Percentiles rank a stretch among this genome's conserved stretches.
These are phyloP conservation scores for Athelia sp. DNA, from an alignment of 1,284 basidiomycete species.

Conservation along the genomic window DNA sequence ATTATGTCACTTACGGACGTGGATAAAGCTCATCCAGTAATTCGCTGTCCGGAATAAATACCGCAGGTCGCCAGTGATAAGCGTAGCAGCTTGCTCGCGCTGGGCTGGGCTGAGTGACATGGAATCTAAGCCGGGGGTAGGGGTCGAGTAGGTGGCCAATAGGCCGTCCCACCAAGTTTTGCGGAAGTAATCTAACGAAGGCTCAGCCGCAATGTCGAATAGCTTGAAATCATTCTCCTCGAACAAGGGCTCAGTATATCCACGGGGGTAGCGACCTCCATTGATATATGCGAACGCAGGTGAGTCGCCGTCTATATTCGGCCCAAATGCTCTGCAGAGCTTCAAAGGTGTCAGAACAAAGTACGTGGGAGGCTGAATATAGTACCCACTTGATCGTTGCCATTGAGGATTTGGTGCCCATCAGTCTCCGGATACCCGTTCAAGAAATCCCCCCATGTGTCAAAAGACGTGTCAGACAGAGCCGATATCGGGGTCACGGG, in stretches of 20 bases:
- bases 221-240: constrained; percentile 24
- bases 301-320: constrained; percentile 1
- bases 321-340: neutral
- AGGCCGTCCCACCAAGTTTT: constrained; percentile 78
- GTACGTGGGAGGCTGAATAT: neutral
- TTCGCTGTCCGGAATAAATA: constrained; percentile 60
- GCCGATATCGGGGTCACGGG: constrained; percentile 3
- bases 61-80: constrained; percentile 53
- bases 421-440: too few relatives aligned
- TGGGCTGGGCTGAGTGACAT: constrained; percentile 32
- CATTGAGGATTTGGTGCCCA: too few relatives aligned
- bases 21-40: constrained; percentile 70
- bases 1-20: constrained; percentile 34
- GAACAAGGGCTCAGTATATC: constrained; percentile 25
- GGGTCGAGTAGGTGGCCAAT: constrained; percentile 45
- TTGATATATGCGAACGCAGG: constrained; percentile 8
- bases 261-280: neutral
- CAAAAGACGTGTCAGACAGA: constrained; percentile 5
- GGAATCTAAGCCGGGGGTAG: constrained; percentile 21
- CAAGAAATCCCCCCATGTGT: neutral
- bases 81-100: constrained; percentile 38
- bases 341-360: neutral
- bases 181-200: constrained; percentile 59
- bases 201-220: constrained; percentile 37
- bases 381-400: too few relatives aligned